Conservation (phyloP, 768 basidiomycete species). For the Boletus rubescentipes region DNA sequence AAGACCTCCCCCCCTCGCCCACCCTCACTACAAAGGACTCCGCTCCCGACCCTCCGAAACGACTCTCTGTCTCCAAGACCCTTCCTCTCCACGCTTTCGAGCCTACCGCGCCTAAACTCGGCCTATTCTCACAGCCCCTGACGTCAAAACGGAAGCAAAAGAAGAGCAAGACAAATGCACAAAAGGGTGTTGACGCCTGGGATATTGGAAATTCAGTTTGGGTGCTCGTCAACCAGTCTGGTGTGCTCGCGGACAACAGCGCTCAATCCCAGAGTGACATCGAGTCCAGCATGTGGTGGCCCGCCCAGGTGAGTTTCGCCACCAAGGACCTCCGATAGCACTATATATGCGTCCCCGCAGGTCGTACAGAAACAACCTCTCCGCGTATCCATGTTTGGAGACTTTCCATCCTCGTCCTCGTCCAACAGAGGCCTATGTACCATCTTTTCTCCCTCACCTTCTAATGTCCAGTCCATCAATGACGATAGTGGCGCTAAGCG, state of each 20-base stretch:
- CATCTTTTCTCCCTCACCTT: slow-evolving; percentile 33
- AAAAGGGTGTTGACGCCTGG: slow-evolving; percentile 10
- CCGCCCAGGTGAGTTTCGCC: slow-evolving; percentile 52
- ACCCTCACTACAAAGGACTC: background rate
- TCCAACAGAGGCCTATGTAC: slow-evolving; percentile 24
- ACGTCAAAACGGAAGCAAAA: slow-evolving; percentile 24
- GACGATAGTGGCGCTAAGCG: slow-evolving; percentile 37
- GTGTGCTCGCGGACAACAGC: slow-evolving; percentile 33
- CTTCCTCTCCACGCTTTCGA: slow-evolving; percentile 10
- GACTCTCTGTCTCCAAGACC: slow-evolving; percentile 9
- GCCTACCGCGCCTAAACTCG: slow-evolving; percentile 9
- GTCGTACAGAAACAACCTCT: slow-evolving; percentile 29
- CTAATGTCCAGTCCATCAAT: slow-evolving; percentile 43
- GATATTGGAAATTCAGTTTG: slow-evolving; percentile 46
- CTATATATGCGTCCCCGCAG: slow-evolving; percentile 12
- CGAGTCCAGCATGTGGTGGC: slow-evolving; percentile 60
- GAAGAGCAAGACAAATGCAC: slow-evolving; percentile 3
- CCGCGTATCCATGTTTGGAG: slow-evolving; percentile 32
- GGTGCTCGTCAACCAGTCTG: slow-evolving; percentile 48
- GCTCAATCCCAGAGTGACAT: slow-evolving; percentile 26
- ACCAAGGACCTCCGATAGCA: background rate
- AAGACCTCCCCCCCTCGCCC: slow-evolving; percentile 21
- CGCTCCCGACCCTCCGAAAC: background rate
- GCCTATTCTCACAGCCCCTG: slow-evolving; percentile 19
- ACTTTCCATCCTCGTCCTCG: slow-evolving; percentile 29